Base-by-base conservation (phyloP, 805 yeast genomes). In the Soucietia sequanensis region DNA sequence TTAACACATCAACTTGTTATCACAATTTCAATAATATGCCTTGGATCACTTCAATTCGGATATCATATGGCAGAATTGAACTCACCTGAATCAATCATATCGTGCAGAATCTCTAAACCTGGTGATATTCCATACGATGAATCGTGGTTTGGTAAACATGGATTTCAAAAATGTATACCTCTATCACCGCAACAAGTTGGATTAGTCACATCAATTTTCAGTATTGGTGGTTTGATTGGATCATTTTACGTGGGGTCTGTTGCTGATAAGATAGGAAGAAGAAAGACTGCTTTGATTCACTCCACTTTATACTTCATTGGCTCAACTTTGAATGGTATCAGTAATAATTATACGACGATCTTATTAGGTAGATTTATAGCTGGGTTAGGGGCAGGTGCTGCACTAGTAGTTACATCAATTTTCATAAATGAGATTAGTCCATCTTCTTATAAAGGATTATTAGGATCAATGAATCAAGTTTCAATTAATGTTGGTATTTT, bases 11-110 rank as follows among this genome's bases (percentile, higher is more conserved):
- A 52, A 22, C 59, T 81, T 31, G 37, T 78, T 2, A 35, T 59
- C 7, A 60, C 79, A 2, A 75, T 77, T 2, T 52, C 71, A 1
- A 77, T 84, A 9, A 78, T 81, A 5, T 84, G 95, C 46, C 52
- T 88, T 16, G 89, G 90, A 2, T 78, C 95, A 2, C 66, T 90
- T 9, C 97, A 89, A 58, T 93, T 83, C 58, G 99, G 99, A 1
- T 88, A 85, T 57, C 98, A 93, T 56, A 81, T 91, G 83, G 83
- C 96, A 1, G 97, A 90, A 57, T 70, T 91, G 55, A 91, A 91
- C 61, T 95, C 96, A 5, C 96, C 97, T 0, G 84, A 84, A 38
- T 72, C 75, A 10, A 75, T 77, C 21, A 68, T 88, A 31, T 73
- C 85, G 8, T 87, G 95, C 52, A 58, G 52, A 16, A 42, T 38